phyloP scores from a whole-genome alignment of 768 basidiomycete species.

The Mycena galericulata region DNA sequence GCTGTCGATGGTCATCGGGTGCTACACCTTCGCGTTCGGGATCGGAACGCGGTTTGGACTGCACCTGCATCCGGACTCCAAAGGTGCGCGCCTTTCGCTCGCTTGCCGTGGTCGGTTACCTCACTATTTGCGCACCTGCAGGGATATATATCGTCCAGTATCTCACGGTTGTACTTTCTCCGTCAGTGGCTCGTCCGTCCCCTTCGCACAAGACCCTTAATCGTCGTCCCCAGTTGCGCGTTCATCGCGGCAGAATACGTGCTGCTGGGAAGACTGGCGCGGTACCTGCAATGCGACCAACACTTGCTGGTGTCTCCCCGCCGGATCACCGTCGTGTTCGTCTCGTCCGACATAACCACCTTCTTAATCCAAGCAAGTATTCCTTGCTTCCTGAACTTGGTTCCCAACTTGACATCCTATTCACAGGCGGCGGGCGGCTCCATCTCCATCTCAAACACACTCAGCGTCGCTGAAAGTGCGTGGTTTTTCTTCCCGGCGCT shows the following conservation, averaged over 20 bases:
- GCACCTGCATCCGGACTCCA: slow-evolving; percentile 64
- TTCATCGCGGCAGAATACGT: slow-evolving; percentile 80
- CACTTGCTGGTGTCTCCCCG: slow-evolving; percentile 62
- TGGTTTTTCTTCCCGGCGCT: slow-evolving; percentile 39
- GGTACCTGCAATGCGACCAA: slow-evolving; percentile 57
- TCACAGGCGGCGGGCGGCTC: slow-evolving; percentile 61
- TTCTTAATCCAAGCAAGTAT: slow-evolving; percentile 70
- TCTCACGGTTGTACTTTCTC: too few relatives aligned
- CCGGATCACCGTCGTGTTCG: slow-evolving; percentile 67
- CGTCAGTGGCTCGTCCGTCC: too few relatives aligned
- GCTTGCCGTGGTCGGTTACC: not conserved
- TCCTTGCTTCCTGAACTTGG: not conserved
- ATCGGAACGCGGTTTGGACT: slow-evolving; percentile 68
- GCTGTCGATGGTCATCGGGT: slow-evolving; percentile 72
- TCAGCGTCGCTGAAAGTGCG: slow-evolving; percentile 42
- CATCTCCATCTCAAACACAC: slow-evolving; percentile 53
- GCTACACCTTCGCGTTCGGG: slow-evolving; percentile 67
- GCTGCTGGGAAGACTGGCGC: slow-evolving; percentile 72
- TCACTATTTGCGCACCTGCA: not conserved
- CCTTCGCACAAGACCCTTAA: too few relatives aligned
- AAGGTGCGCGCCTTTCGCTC: slow-evolving; percentile 37
- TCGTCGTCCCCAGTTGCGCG: slow-evolving; percentile 58
- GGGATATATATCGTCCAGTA: slow-evolving; percentile 67
- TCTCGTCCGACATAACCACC: slow-evolving; percentile 72
- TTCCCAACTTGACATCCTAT: not conserved